Base-by-base conservation (phyloP, 2,329 filamentous ascomycete genomes). In the Huntiella abstrusa region DNA sequence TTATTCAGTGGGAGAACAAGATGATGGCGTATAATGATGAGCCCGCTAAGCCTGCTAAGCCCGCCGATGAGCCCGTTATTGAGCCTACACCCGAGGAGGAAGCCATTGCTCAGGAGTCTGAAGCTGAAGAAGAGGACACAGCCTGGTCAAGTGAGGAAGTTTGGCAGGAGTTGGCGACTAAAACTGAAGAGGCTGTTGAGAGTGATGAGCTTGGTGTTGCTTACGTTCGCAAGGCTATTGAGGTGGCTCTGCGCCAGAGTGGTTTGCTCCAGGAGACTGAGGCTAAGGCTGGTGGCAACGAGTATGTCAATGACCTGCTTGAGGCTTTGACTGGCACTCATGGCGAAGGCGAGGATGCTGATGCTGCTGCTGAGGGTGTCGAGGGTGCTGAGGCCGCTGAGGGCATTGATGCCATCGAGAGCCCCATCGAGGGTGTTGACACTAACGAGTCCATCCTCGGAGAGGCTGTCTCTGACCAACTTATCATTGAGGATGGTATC, bases 1-100 rank as follows among this genome's bases (percentile, higher is more conserved):
- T 86, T 16, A 75, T 80, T 41, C 71, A 71, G 10, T 83, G 83
- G 53, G 80, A 92, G 58, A 68, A 66, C 35, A 61, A 68, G 11
- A 69, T 84, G 12, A 63, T 77, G 38, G 74, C 69, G 6, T 53
- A 77, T 2, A 59, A 60, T 1, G 55, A 60, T 36, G 52, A 51
- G 3, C 58, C 61, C 1, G 19, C 32, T 4, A 17, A 19, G 15
- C 52, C 49, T 28, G 51, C 49, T n/a, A 52, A 22, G 19, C 32
- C 41, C 5, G 39, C 5, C 13, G 45, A 53, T 11, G 43, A 52
- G 16, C 52, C 54, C 19, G 51, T 42, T 22, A 47, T 47, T 32
- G 45, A 47, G 17, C 7, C 34, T 40, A 2, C 40, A 45, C 52
- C 51, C 16, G 52, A 52, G n/a, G 51, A 51, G 33, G 44, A 41